phyloP scores from a whole-genome alignment of 1,139 yeast species.

The Tardiomyces depauwii region DNA sequence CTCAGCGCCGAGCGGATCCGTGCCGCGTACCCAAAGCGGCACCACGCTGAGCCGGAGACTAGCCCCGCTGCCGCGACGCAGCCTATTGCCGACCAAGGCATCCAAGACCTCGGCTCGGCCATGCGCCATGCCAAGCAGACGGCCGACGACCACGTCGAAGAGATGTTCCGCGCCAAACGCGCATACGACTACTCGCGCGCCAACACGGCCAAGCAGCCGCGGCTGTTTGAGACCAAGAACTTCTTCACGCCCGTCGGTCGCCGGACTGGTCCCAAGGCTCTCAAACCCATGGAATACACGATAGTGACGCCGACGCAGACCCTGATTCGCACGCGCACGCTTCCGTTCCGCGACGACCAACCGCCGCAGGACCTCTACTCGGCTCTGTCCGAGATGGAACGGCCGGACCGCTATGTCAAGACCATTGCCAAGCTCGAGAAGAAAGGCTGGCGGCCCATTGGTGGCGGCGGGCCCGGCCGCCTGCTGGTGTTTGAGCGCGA shows the following conservation, averaged over 20 bases:
- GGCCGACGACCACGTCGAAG: conserved; percentile 27
- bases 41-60: background rate
- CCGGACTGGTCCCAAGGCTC: background rate
- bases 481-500: conserved; percentile 28
- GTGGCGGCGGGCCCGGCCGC: conserved; percentile 29
- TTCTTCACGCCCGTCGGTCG: conserved; percentile 35
- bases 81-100: background rate
- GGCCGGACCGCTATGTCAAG: conserved; percentile 25
- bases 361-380: conserved; percentile 33
- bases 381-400: conserved; percentile 31
- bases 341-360: conserved; percentile 30
- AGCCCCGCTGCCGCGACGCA: background rate
- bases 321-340: conserved; percentile 30
- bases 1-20: background rate
- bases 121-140: background rate
- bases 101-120: background rate
- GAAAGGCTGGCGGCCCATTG: conserved; percentile 37
- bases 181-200: conserved; percentile 45
- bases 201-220: conserved; percentile 22
- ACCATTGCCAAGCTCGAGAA: conserved; percentile 29
- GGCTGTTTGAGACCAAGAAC: conserved; percentile 33
- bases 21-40: background rate
- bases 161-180: conserved; percentile 35
- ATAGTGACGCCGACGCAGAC: conserved; percentile 35
- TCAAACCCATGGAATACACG: conserved; percentile 26